Evolutionary conservation across 352 stramenopile genomes (phyloP), one percentile per base, ranked within the genome.

Genomic region (Elongisporangium prolatum): DNA sequence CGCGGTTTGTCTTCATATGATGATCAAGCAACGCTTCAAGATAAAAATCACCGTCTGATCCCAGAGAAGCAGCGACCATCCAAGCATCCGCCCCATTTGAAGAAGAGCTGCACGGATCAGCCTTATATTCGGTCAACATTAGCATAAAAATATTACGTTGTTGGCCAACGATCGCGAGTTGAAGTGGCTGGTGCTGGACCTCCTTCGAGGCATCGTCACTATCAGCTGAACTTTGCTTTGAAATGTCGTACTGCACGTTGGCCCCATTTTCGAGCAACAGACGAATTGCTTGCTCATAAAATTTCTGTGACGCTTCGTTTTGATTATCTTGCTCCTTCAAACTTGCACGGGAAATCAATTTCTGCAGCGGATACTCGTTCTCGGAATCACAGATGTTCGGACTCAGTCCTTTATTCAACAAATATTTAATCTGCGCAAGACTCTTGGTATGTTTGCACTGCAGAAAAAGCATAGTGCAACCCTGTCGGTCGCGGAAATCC

Each of bases 401-500:
- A 51, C 85, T 77, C 4, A 90, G 64, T 0, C 83, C 83, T 37
- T 93, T 91, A 11, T 76, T 66, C 6, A 91, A 64, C 22, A 93
- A 50, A 52, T 90, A 93, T 47, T 83, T 67, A 49, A 93, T 73
- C 48, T 93, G 74, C 0, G 70, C 70, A 4, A 84, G 44, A 50
- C 72, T 84, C 38, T 67, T 78, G 9, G 83, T 87, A 56, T 90
- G 79, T n/a, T 78, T 74, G 37, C 80, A 91, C 61, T 93, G 83
- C n/a, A 91, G 56, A 50, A 87, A 91, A 4, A 93, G 63, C 83
- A 93, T 93, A 24, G 83, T 91, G 13, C 80, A 83, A 2, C 83
- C 83, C 17, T 89, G 67, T 0, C 80, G 77, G 48, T 93, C 83
- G 48, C 77, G 80, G 48, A 90, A 93, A 44, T 93, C 76, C 34